Evolutionary conservation across 495 filamentous ascomycete species (phyloP).

Genomic region (Achaetomiella virescens): DNA sequence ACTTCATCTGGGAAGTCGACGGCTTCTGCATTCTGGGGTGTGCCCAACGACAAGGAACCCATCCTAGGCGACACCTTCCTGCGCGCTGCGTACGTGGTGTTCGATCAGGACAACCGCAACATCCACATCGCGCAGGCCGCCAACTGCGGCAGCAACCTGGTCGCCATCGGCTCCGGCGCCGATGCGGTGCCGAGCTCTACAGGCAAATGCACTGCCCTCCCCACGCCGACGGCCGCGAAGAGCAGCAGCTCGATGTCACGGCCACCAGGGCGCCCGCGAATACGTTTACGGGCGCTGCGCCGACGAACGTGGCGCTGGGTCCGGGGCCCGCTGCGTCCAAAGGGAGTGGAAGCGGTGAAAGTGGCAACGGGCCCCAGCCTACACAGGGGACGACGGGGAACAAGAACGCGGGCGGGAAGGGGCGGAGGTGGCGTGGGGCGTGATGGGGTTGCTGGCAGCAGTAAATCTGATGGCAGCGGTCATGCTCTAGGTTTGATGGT

Average conservation of each 20-base stretch:
- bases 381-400: too few relatives aligned
- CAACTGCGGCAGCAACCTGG: conserved; percentile 29
- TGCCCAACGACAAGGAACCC: conserved; percentile 18
- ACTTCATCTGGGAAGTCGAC: conserved; percentile 48
- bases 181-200: conserved; percentile 18
- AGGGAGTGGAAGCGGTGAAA: too few relatives aligned
- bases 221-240: neutral
- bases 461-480: too few relatives aligned
- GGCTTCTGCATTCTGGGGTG: conserved; percentile 28
- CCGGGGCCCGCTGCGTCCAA: conserved; percentile 14
- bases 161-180: conserved; percentile 25
- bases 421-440: too few relatives aligned
- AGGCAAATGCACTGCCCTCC: conserved; percentile 15
- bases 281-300: conserved; percentile 7
- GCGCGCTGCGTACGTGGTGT: conserved; percentile 31
- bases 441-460: too few relatives aligned
- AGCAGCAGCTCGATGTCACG: conserved; percentile 13
- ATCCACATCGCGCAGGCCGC: conserved; percentile 34
- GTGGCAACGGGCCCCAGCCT: too few relatives aligned
- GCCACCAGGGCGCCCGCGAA: conserved; percentile 5
- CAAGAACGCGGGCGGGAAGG: too few relatives aligned
- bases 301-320: conserved; percentile 9
- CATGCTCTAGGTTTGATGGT: too few relatives aligned
- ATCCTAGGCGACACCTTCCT: conserved; percentile 30
- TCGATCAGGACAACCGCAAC: conserved; percentile 32